Percentiles rank a stretch among this genome's conserved stretches.
Evolutionary conservation across 176 grass and related monocot species (phyloP).

Genomic region (Cenchrus americanus): DNA sequence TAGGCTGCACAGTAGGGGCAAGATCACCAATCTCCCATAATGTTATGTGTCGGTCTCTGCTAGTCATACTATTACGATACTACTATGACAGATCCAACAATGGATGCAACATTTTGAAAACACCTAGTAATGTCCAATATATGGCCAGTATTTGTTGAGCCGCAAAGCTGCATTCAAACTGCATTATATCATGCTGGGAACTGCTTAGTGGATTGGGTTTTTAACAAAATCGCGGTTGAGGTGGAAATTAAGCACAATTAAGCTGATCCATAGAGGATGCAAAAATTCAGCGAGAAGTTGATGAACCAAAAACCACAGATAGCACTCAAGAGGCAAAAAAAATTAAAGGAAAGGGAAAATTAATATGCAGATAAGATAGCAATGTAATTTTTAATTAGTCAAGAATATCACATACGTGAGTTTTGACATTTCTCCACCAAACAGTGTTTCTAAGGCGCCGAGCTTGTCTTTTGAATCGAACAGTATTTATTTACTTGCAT

Average conservation of each 20-base stretch:
- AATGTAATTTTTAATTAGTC: no score
- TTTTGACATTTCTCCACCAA: slow-evolving; percentile 96
- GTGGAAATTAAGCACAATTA: slow-evolving; percentile 12
- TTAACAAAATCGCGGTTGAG: not conserved
- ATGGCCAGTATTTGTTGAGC: not conserved
- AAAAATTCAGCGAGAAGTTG: not conserved
- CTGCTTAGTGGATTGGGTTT: not conserved
- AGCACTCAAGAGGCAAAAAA: not conserved
- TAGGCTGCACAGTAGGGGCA: no score
- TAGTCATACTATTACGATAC: not conserved
- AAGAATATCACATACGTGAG: slow-evolving; percentile 67
- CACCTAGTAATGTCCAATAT: not conserved
- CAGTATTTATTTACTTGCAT: slow-evolving; percentile 98
- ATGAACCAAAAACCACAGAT: not conserved
- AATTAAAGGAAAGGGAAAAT: not conserved
- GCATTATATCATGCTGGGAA: not conserved
- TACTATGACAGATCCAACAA: not conserved
- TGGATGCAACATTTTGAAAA: not conserved
- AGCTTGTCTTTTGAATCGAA: slow-evolving; percentile 93
- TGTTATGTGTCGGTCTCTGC: no score
- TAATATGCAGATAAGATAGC: not conserved
- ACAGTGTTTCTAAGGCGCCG: slow-evolving; percentile 79
- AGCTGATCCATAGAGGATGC: not conserved
- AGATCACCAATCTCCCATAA: no score
- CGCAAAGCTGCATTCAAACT: not conserved